These are phyloP conservation scores for Metarhizium sp. DNA, from an alignment of 2,329 filamentous ascomycete genomes.

Conservation along the genomic window DNA sequence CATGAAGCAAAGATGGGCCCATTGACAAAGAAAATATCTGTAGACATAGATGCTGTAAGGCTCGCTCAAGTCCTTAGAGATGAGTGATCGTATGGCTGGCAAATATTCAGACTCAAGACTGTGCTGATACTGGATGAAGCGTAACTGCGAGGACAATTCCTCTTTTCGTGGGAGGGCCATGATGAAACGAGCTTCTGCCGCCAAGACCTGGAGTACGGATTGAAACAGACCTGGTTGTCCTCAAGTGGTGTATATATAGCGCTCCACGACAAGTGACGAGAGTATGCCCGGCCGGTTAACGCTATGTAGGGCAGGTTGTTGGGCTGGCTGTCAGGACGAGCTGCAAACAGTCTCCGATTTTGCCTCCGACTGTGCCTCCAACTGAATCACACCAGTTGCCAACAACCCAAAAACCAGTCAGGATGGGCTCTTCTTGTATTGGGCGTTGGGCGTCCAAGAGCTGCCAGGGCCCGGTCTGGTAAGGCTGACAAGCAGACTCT, in stretches of 20 bases:
- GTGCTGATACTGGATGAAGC: slow-evolving; percentile 55
- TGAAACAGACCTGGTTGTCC: not conserved
- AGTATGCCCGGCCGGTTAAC: not conserved
- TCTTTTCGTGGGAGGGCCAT: slow-evolving; percentile 26
- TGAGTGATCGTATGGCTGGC: slow-evolving; percentile 80
- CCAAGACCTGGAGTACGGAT: not conserved
- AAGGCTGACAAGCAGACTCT: not conserved
- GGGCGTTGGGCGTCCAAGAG: too few species aligned
- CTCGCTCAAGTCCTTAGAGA: slow-evolving; percentile 93
- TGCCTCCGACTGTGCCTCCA: not conserved
- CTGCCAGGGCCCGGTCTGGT: too few species aligned
- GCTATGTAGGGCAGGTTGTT: not conserved
- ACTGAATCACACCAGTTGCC: not conserved
- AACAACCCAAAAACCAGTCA: not conserved
- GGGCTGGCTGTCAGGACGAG: not conserved
- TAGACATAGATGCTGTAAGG: slow-evolving; percentile 99
- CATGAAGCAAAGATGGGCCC: slow-evolving; percentile 96
- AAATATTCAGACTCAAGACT: slow-evolving; percentile 56
- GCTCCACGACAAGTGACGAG: not conserved
- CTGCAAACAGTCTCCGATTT: not conserved
- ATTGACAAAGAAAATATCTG: slow-evolving; percentile 95
- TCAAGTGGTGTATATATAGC: not conserved
- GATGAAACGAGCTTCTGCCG: not conserved
- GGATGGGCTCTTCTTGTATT: too few species aligned
- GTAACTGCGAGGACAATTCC: slow-evolving; percentile 36